Conservation (phyloP, 257 asterid genomes). For the Mitragyna speciosa region DNA sequence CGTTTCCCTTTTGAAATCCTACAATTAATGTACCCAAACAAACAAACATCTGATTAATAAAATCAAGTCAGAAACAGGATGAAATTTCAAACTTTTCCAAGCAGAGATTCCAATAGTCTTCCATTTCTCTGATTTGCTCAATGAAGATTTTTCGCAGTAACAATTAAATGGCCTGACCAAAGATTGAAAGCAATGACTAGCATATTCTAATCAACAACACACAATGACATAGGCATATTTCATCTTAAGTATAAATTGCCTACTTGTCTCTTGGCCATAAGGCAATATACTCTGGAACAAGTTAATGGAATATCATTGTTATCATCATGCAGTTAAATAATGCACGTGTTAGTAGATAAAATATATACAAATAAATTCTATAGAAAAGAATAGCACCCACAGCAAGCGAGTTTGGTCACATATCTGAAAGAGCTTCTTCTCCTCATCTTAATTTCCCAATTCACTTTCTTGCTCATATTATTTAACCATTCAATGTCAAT, state of each 20-base stretch:
- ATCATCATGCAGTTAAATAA: background rate
- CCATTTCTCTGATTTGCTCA: background rate
- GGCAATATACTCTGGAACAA: background rate
- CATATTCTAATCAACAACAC: background rate
- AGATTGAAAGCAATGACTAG: constrained; percentile 1
- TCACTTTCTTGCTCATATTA: too few species aligned
- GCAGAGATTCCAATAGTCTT: background rate
- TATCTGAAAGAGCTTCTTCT: too few species aligned
- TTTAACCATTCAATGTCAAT: too few species aligned
- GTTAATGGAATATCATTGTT: background rate
- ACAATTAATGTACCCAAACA: constrained; percentile 13
- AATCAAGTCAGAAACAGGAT: background rate
- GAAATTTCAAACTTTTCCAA: background rate
- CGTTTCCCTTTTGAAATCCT: constrained; percentile 88
- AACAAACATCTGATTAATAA: constrained; percentile 7
- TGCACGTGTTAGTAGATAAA: too few species aligned
- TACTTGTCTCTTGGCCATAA: background rate
- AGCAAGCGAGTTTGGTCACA: too few species aligned
- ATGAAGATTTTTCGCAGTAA: background rate
- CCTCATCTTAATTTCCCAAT: too few species aligned
- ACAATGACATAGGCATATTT: background rate
- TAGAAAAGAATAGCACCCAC: too few species aligned
- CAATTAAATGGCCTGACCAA: background rate
- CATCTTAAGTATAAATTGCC: background rate
- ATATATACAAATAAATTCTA: too few species aligned